phyloP scores from a whole-genome alignment of 164 flowering plant genomes.

The Nymphaea thermarum region DNA sequence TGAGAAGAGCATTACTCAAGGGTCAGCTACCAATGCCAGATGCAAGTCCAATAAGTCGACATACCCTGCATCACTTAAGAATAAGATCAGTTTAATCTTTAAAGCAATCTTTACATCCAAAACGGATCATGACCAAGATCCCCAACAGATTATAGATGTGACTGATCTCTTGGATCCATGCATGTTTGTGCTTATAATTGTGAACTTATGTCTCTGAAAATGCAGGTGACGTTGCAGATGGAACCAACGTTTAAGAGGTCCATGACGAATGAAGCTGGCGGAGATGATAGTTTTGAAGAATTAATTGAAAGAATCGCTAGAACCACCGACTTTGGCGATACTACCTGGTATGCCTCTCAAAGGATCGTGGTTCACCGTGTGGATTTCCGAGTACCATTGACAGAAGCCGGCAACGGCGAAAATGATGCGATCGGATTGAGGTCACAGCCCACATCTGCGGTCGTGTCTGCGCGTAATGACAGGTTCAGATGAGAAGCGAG shows the following conservation, averaged over 20 bases:
- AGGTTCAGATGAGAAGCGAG: neutral
- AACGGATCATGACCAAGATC: too few species aligned
- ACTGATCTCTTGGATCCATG: too few species aligned
- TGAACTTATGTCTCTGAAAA: too few species aligned
- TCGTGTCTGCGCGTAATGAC: neutral
- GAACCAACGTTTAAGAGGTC: constrained; percentile 7
- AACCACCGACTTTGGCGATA: neutral
- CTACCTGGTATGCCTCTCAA: constrained; percentile 5
- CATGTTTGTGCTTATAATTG: too few species aligned
- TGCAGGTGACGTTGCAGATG: neutral
- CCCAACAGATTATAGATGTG: too few species aligned
- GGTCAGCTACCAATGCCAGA: too few species aligned
- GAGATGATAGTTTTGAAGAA: constrained; percentile 2
- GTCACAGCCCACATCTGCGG: neutral
- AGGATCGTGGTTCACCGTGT: constrained; percentile 3
- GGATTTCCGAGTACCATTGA: constrained; percentile 4
- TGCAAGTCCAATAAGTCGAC: too few species aligned
- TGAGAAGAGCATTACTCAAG: too few species aligned
- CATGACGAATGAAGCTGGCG: constrained; percentile 3
- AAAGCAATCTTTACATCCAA: too few species aligned
- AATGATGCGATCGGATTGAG: constrained; percentile 6
- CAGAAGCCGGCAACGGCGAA: constrained; percentile 1
- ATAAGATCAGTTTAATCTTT: too few species aligned
- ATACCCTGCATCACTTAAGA: too few species aligned
- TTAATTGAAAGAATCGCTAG: constrained; percentile 1